Conservation (phyloP, 164 flowering plant genomes). For the Houttuynia cordata region DNA sequence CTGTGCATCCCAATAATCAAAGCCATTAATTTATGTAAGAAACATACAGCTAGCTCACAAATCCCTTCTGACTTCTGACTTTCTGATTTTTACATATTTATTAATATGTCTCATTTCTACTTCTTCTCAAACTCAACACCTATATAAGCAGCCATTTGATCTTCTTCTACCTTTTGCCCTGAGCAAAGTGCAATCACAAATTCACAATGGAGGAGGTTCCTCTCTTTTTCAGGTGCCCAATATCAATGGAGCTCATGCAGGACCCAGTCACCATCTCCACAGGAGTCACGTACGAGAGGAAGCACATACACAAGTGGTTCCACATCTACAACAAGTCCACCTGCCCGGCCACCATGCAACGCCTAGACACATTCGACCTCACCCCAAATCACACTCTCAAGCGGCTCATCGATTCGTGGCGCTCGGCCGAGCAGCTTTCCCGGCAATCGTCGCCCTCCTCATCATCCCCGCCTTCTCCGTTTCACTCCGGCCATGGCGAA, state of each 20-base stretch:
- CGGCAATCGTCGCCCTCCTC: not conserved
- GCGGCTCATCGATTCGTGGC: slow-evolving; percentile 47
- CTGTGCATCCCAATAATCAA: slow-evolving; percentile 1
- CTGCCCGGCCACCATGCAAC: slow-evolving; percentile 69
- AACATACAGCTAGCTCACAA: slow-evolving; percentile 9
- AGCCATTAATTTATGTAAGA: not conserved
- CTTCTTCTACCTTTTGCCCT: not conserved
- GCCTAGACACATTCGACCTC: slow-evolving; percentile 19
- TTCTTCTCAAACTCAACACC: not conserved
- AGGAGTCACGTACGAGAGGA: slow-evolving; percentile 53
- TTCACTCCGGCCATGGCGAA: slow-evolving; percentile 7
- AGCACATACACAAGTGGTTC: slow-evolving; percentile 59
- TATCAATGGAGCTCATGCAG: slow-evolving; percentile 63
- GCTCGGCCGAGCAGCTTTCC: not conserved
- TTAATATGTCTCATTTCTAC: too few species aligned
- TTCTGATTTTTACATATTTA: slow-evolving; percentile 2
- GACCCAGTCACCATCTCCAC: slow-evolving; percentile 67
- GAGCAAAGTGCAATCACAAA: slow-evolving; percentile 7
- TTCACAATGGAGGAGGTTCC: slow-evolving; percentile 31
- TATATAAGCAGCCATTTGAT: not conserved
- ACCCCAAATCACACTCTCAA: slow-evolving; percentile 68
- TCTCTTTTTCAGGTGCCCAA: slow-evolving; percentile 58
- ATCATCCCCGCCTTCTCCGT: slow-evolving; percentile 8
- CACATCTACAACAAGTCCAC: slow-evolving; percentile 39
- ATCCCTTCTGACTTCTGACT: slow-evolving; percentile 13